Conservation (phyloP, 495 filamentous ascomycete species). For the Hapsidospora chrysogenum region DNA sequence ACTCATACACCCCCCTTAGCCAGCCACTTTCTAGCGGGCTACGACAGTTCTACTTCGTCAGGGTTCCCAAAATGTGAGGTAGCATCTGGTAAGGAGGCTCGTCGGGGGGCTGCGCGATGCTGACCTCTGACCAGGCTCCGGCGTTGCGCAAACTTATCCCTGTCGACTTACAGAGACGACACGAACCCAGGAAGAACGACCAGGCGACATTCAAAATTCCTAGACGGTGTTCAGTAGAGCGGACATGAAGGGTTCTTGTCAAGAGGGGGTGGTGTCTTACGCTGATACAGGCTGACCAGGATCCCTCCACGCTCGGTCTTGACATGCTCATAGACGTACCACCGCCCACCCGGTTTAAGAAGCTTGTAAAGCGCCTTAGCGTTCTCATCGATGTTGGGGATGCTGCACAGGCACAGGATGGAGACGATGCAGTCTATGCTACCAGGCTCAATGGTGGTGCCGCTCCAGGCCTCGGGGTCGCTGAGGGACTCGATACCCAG, state of each 20-base stretch:
- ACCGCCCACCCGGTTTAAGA: conserved; percentile 47
- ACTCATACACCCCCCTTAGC: too few relatives aligned
- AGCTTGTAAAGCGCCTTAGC: conserved; percentile 40
- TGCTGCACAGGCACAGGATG: conserved; percentile 55
- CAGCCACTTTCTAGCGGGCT: neutral
- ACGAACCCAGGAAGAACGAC: conserved; percentile 42
- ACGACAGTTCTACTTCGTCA: conserved; percentile 23
- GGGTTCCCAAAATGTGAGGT: conserved; percentile 38
- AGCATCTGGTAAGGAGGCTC: conserved; percentile 29
- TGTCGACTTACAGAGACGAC: conserved; percentile 39
- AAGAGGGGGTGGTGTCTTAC: conserved; percentile 17
- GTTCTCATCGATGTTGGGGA: conserved; percentile 42
- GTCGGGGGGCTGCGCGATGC: conserved; percentile 26
- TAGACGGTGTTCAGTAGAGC: conserved; percentile 5
- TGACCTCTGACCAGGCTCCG: conserved; percentile 39
- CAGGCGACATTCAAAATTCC: conserved; percentile 28
- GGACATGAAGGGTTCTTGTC: neutral
- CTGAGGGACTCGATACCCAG: conserved; percentile 40
- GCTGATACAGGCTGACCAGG: conserved; percentile 29
- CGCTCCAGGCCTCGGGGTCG: conserved; percentile 17
- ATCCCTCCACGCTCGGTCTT: conserved; percentile 22
- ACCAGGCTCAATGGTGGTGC: conserved; percentile 28
- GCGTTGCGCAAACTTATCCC: conserved; percentile 29
- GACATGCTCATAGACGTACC: conserved; percentile 63
- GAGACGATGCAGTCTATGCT: conserved; percentile 53